Evolutionary conservation across 495 filamentous ascomycete species (phyloP).

Genomic region (Daldinia concentrica): DNA sequence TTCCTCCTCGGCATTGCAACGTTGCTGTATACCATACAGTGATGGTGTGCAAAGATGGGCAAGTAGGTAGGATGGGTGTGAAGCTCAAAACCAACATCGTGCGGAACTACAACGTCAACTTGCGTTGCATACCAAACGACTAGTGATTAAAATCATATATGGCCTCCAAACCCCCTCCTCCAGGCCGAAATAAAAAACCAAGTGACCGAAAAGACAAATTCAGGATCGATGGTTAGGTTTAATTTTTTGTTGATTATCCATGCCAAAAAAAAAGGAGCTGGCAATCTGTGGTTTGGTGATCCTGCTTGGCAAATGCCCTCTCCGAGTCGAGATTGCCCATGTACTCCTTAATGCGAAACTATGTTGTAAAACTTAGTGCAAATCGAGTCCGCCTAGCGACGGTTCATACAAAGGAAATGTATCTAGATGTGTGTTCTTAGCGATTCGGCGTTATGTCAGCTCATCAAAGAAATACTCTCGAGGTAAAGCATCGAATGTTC

Average conservation of each 20-base stretch:
- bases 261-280: slow-evolving; percentile 2
- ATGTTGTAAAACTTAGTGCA: slow-evolving; percentile 28
- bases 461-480: slow-evolving; percentile 5
- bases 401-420: slow-evolving; percentile 41
- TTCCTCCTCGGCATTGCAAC: not conserved
- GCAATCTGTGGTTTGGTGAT: slow-evolving; percentile 9
- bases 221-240: slow-evolving; percentile 1
- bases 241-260: slow-evolving; percentile 12
- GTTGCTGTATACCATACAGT: not conserved
- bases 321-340: slow-evolving; percentile 24
- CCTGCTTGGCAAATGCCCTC: slow-evolving; percentile 11
- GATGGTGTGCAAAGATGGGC: not conserved
- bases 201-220: slow-evolving; percentile 28
- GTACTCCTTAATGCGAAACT: slow-evolving; percentile 33
- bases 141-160: slow-evolving; percentile 34
- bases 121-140: not conserved
- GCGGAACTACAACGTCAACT: slow-evolving; percentile 2
- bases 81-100: slow-evolving; percentile 2
- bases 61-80: not conserved
- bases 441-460: slow-evolving; percentile 9
- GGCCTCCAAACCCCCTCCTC: slow-evolving; percentile 6
- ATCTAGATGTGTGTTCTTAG: slow-evolving; percentile 29
- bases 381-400: slow-evolving; percentile 35
- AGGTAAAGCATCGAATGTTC: slow-evolving; percentile 9
- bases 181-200: slow-evolving; percentile 20